Percentiles rank a stretch among this genome's conserved stretches.
These are phyloP conservation scores for Sporothrix mexicana DNA, from an alignment of 2,329 filamentous ascomycete genomes.

Conservation along the genomic window DNA sequence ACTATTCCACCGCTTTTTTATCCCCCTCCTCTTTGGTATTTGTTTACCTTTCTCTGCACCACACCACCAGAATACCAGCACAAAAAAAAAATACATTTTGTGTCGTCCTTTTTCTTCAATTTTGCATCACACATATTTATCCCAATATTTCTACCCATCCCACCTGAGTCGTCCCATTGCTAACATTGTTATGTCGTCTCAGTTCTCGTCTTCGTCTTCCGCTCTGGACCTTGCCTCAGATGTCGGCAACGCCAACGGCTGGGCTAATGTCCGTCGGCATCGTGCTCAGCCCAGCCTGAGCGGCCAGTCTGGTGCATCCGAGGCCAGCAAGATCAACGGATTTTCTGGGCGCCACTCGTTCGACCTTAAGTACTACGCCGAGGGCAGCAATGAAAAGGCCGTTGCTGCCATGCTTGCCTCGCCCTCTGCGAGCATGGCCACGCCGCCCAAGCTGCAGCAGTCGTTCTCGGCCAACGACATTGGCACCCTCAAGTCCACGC, in stretches of 20 bases:
- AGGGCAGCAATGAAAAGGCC: slow-evolving; percentile 50
- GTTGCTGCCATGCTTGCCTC: slow-evolving; percentile 54
- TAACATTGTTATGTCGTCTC: slow-evolving; percentile 19
- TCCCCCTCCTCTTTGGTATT: neutral
- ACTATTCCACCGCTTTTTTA: slow-evolving; percentile 21
- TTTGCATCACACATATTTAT: neutral
- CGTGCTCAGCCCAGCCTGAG: slow-evolving; percentile 68
- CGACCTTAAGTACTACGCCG: slow-evolving; percentile 60
- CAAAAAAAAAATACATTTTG: neutral
- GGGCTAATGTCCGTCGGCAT: slow-evolving; percentile 70
- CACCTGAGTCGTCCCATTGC: neutral
- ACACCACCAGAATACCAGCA: neutral
- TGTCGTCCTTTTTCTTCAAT: neutral
- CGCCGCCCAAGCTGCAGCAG: slow-evolving; percentile 77
- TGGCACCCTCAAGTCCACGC: slow-evolving; percentile 77
- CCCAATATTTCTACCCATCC: neutral
- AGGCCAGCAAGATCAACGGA: slow-evolving; percentile 54
- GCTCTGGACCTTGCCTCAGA: slow-evolving; percentile 79
- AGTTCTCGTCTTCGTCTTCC: slow-evolving; percentile 81
- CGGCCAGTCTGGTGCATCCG: slow-evolving; percentile 48
- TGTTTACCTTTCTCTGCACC: neutral
- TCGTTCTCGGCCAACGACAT: slow-evolving; percentile 92
- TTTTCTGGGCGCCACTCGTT: slow-evolving; percentile 65
- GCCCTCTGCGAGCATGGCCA: slow-evolving; percentile 60
- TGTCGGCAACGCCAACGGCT: slow-evolving; percentile 54